A percentile compares a stretch with the other conserved stretches of the same genome.
Conservation (phyloP, 2,329 filamentous ascomycete species). For the Coniochaeta sp. region DNA sequence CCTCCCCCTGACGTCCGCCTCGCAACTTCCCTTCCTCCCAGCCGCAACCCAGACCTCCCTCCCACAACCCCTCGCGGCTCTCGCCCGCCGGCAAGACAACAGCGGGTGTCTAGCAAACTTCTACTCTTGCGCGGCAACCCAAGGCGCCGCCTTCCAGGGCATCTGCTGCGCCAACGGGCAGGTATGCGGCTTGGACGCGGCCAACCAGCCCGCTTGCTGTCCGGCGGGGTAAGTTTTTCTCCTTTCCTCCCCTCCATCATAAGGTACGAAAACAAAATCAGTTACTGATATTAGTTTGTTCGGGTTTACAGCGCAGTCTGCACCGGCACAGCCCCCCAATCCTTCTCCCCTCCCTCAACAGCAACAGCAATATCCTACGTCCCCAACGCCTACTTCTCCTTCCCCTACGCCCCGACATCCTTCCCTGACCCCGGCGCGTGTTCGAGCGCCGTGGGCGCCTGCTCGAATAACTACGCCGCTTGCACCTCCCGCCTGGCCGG, state of each 20-base stretch:
- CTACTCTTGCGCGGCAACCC: constrained; percentile 41
- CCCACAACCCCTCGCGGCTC: no score
- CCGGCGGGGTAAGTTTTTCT: constrained; percentile 37
- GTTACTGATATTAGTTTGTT: no score
- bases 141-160: constrained; percentile 37
- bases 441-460: constrained; percentile 41
- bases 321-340: constrained; percentile 45
- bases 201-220: constrained; percentile 46
- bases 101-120: constrained; percentile 41
- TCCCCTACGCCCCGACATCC: constrained; percentile 48
- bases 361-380: constrained; percentile 47
- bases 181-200: constrained; percentile 40
- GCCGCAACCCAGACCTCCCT: constrained; percentile 20
- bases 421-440: constrained; percentile 46
- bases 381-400: constrained; percentile 51
- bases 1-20: constrained; percentile 12
- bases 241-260: no score
- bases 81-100: constrained; percentile 13
- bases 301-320: constrained; percentile 37
- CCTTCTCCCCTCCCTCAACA: constrained; percentile 22
- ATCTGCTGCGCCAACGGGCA: constrained; percentile 47
- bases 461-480: constrained; percentile 44
- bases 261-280: no score
- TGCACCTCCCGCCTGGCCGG: constrained; percentile 42
- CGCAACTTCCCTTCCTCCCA: constrained; percentile 19